Base-by-base conservation (phyloP, 192 early-diverging fungal genomes). In the Podila epicladia region DNA sequence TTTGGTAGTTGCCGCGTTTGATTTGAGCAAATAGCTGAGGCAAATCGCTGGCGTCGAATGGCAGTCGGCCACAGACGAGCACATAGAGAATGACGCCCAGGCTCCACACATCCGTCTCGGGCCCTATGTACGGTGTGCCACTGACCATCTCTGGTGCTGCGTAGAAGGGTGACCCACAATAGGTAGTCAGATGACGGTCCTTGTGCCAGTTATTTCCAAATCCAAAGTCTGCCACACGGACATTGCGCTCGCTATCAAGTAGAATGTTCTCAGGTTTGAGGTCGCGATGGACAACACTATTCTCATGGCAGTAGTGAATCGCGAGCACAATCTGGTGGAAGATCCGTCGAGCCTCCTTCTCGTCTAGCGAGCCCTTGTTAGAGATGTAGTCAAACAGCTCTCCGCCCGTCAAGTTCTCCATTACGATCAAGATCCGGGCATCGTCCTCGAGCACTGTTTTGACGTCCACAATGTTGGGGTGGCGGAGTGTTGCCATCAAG, bases 61-160 rank as follows among this genome's bases (percentile, higher is more conserved):
- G 90, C 12, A 91, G 72, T 15, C 83, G 82, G 3, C 90, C 90
- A n/a, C 85, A 84, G 26, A 91, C 72, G 73, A 91, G 85, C 26
- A 86, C 85, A 55, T 85, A 91, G 6, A 91, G 73, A 58, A 91
- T 89, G 0, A 91, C 90, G 5, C 91, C 90, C 51, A 88, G 62
- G 45, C 84, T 86, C 89, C 89, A 91, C 22, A 91, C 83, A 68
- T 91, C 89, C 17, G 83, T 87, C 32, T 88, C 84, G 31, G 89
- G 88, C 11, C 90, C 90, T 48, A 72, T 82, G 37, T 91, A 91
- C 12, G 87, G 86, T 1, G 86, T 88, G 7, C 86, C 89, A 20
- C 83, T 86, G 28, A 91, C 89, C 88, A 91, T 91, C 69, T 91
- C 89, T 17, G 90, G 90, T 0, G 89, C 84, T n/a, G 90, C 90